These are phyloP conservation scores for Jatropha podagrica DNA, from an alignment of 441 rosid genomes.

Conservation along the genomic window DNA sequence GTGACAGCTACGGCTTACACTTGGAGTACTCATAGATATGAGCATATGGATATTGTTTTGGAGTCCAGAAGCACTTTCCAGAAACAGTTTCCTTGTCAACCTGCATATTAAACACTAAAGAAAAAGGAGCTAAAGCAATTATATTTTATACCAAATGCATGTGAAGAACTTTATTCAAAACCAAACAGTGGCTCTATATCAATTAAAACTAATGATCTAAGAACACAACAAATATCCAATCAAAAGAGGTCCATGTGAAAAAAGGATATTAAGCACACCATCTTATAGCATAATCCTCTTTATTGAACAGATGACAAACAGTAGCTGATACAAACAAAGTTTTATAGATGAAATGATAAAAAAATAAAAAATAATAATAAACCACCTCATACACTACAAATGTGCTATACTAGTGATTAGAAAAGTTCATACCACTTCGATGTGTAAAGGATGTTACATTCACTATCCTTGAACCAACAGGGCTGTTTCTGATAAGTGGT, in stretches of 20 bases:
- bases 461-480: conserved; percentile 77
- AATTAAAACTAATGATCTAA: neutral
- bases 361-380: neutral
- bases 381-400: neutral
- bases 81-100: conserved; percentile 57
- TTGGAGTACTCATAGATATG: conserved; percentile 76
- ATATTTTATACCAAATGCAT: conserved; percentile 3
- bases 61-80: conserved; percentile 51
- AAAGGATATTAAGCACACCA: neutral
- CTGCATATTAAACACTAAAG: conserved; percentile 43
- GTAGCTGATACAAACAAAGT: neutral
- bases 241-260: neutral
- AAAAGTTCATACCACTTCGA: conserved; percentile 51
- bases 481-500: conserved; percentile 78
- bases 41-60: conserved; percentile 60
- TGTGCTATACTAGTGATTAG: conserved; percentile 12
- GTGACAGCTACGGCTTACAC: conserved; percentile 44
- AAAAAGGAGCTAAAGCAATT: conserved; percentile 23
- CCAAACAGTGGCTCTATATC: neutral
- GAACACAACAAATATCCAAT: neutral
- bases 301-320: neutral
- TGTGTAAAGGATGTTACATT: conserved; percentile 93
- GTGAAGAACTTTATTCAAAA: neutral
- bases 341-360: conserved; percentile 5
- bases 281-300: neutral